Conservation (phyloP, 2,329 filamentous ascomycete genomes). For the Nigrograna mackinnonii region DNA sequence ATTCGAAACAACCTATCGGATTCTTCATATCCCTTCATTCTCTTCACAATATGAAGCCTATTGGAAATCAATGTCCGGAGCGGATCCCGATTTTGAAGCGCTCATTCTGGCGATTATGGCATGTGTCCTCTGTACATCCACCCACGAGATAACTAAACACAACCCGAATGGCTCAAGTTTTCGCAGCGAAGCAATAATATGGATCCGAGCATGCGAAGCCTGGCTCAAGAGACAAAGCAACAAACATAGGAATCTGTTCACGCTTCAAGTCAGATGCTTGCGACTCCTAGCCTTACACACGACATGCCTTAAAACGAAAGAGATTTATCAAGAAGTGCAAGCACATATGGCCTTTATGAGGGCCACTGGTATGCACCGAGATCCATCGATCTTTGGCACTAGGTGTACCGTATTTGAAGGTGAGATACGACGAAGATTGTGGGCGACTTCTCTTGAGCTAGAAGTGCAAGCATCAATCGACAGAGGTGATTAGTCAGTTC, state of each 20-base stretch:
- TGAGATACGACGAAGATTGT: conserved; percentile 57
- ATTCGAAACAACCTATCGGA: conserved; percentile 54
- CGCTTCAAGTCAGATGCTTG: conserved; percentile 54
- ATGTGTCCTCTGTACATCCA: conserved; percentile 39
- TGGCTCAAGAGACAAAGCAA: conserved; percentile 51
- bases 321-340: conserved; percentile 22
- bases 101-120: conserved; percentile 42
- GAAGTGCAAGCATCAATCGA: conserved; percentile 59
- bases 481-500: conserved; percentile 26
- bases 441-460: conserved; percentile 59
- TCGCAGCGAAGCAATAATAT: conserved; percentile 39
- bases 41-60: conserved; percentile 49
- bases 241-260: conserved; percentile 53
- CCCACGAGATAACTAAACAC: conserved; percentile 29
- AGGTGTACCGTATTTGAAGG: conserved; percentile 44
- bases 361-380: conserved; percentile 54
- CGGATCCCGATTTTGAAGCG: conserved; percentile 35
- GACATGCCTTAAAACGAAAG: conserved; percentile 47
- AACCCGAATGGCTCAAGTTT: conserved; percentile 41
- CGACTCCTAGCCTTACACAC: conserved; percentile 51
- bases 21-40: conserved; percentile 57
- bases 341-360: conserved; percentile 51
- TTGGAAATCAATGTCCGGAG: conserved; percentile 42
- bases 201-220: conserved; percentile 42
- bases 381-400: conserved; percentile 40